phyloP scores from a whole-genome alignment of 768 basidiomycete genomes.

The Hericium coralloides region DNA sequence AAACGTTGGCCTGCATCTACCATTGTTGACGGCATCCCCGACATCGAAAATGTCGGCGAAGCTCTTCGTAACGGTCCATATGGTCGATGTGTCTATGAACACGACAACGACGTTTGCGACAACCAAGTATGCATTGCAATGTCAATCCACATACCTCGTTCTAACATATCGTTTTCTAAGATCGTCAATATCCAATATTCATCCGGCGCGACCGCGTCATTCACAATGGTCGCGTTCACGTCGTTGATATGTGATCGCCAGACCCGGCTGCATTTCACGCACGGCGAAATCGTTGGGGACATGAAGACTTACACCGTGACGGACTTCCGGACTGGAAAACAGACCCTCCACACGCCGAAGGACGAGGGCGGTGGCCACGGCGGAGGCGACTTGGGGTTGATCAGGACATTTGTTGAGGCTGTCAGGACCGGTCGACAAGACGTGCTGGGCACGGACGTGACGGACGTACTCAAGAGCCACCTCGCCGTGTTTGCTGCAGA shows the following conservation, averaged over 20 bases:
- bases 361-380: conserved; percentile 70
- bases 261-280: conserved; percentile 75
- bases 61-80: conserved; percentile 68
- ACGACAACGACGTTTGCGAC: conserved; percentile 81
- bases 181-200: conserved; percentile 86
- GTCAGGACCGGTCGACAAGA: conserved; percentile 58
- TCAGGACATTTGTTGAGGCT: conserved; percentile 68
- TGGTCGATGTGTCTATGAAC: conserved; percentile 80
- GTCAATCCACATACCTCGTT: background rate
- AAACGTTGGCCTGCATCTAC: conserved; percentile 57
- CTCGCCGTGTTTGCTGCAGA: conserved; percentile 86
- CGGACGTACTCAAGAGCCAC: conserved; percentile 69
- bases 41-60: conserved; percentile 75
- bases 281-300: conserved; percentile 83
- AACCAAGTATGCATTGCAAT: conserved; percentile 43
- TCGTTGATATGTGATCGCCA: conserved; percentile 76
- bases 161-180: conserved; percentile 17
- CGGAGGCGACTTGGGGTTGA: conserved; percentile 77
- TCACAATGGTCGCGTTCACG: conserved; percentile 89
- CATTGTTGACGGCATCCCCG: conserved; percentile 74
- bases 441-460: conserved; percentile 54
- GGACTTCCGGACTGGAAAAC: conserved; percentile 55
- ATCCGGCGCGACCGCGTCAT: conserved; percentile 70
- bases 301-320: conserved; percentile 69
- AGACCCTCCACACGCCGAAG: conserved; percentile 37